A percentile compares a stretch with the other conserved stretches of the same genome.
phyloP scores from a whole-genome alignment of 2,329 filamentous ascomycete genomes.

The Lecanicillium sp. region DNA sequence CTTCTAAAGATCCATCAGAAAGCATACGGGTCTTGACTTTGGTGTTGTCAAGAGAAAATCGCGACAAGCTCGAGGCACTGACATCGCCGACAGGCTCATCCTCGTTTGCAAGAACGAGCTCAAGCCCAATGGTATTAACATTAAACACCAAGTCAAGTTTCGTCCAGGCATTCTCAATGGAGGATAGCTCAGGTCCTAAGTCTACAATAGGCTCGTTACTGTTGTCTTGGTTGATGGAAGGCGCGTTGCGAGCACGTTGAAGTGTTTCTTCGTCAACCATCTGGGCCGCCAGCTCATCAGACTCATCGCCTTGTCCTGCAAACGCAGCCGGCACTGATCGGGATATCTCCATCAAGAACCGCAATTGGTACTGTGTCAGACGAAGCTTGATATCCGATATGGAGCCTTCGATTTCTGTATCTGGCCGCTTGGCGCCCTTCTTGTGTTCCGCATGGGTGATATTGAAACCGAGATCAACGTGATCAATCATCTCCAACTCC shows the following conservation, averaged over 20 bases:
- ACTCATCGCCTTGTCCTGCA: slow-evolving; percentile 55
- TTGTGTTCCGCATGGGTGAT: slow-evolving; percentile 88
- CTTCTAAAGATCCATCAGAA: slow-evolving; percentile 83
- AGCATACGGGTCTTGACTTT: slow-evolving; percentile 88
- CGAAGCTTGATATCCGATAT: slow-evolving; percentile 91
- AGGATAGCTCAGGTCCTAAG: slow-evolving; percentile 62
- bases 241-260: slow-evolving; percentile 36
- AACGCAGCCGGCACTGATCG: slow-evolving; percentile 84
- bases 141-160: slow-evolving; percentile 90
- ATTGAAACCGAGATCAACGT: slow-evolving; percentile 88
- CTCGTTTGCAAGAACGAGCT: slow-evolving; percentile 71
- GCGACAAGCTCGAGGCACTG: slow-evolving; percentile 75
- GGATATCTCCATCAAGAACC: slow-evolving; percentile 80
- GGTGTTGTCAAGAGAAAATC: slow-evolving; percentile 90
- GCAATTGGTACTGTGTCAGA: slow-evolving; percentile 84
- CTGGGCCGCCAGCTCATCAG: slow-evolving; percentile 64
- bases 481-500: slow-evolving; percentile 92
- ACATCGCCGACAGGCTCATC: slow-evolving; percentile 71
- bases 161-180: slow-evolving; percentile 69
- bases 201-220: slow-evolving; percentile 38
- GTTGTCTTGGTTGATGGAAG: slow-evolving; percentile 18
- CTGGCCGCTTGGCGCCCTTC: slow-evolving; percentile 67
- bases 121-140: slow-evolving; percentile 77
- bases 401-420: slow-evolving; percentile 81
- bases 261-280: slow-evolving; percentile 56